A percentile compares a stretch with the other conserved stretches of the same genome.
Conservation (phyloP, 768 basidiomycete species). For the Ramaria sp. region DNA sequence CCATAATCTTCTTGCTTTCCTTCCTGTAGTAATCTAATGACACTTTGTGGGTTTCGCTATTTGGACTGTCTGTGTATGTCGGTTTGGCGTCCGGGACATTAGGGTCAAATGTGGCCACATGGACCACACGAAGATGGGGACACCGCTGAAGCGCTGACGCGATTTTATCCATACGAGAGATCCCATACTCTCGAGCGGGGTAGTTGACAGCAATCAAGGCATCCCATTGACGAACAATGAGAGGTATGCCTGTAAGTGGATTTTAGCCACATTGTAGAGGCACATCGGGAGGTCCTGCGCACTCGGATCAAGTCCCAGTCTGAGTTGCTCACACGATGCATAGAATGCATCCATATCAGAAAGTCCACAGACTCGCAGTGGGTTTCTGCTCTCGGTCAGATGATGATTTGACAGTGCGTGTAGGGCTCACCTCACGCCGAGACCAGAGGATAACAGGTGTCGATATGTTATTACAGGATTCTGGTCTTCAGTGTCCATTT, state of each 20-base stretch:
- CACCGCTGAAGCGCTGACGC: slow-evolving; percentile 75
- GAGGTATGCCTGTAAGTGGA: slow-evolving; percentile 34
- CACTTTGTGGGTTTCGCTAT: slow-evolving; percentile 89
- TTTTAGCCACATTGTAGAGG: slow-evolving; percentile 14
- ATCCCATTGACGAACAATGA: slow-evolving; percentile 86
- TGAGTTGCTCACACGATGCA: slow-evolving; percentile 75
- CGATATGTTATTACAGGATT: slow-evolving; percentile 68
- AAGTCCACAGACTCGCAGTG: slow-evolving; percentile 76
- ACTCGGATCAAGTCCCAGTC: slow-evolving; percentile 49
- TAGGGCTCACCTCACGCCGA: slow-evolving; percentile 41
- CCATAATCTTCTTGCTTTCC: slow-evolving; percentile 82
- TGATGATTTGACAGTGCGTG: background rate
- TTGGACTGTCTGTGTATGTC: slow-evolving; percentile 84
- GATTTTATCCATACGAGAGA: slow-evolving; percentile 78
- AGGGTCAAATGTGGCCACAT: slow-evolving; percentile 82
- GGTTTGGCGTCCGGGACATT: slow-evolving; percentile 39
- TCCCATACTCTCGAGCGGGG: slow-evolving; percentile 84
- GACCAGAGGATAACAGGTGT: slow-evolving; percentile 57
- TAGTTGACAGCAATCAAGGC: slow-evolving; percentile 92
- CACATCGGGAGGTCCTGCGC: slow-evolving; percentile 15
- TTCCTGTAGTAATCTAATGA: slow-evolving; percentile 88
- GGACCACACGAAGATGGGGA: slow-evolving; percentile 74
- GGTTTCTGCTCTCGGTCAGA: slow-evolving; percentile 28
- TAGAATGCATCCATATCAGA: slow-evolving; percentile 90
- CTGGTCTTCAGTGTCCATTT: slow-evolving; percentile 30